phyloP scores from a whole-genome alignment of 495 filamentous ascomycete species.

The Aspergillus hancockii region DNA sequence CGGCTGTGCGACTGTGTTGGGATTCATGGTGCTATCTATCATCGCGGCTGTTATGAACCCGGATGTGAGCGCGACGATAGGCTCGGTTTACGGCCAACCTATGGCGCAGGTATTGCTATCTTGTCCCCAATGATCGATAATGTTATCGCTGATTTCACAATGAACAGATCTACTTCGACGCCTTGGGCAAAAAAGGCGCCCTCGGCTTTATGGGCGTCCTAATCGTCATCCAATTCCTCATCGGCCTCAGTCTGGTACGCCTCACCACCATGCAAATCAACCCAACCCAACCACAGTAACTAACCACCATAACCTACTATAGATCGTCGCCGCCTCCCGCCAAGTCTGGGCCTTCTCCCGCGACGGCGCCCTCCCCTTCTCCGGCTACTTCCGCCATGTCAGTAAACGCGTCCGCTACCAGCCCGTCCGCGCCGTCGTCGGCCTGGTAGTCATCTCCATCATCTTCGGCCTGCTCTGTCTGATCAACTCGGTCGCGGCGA shows the following conservation, averaged over 20 bases:
- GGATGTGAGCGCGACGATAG: conserved; percentile 35
- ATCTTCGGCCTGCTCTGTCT: conserved; percentile 57
- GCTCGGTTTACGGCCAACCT: conserved; percentile 42
- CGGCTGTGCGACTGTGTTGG: conserved; percentile 47
- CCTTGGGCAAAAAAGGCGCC: conserved; percentile 45
- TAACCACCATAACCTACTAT: background rate
- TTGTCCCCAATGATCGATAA: background rate
- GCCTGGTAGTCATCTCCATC: conserved; percentile 50
- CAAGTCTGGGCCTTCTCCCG: conserved; percentile 60
- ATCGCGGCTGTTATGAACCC: conserved; percentile 43
- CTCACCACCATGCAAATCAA: conserved; percentile 34
- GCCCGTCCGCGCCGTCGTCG: conserved; percentile 56
- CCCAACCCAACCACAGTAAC: background rate
- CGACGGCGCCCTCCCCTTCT: conserved; percentile 60
- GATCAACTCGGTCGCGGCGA: conserved; percentile 55
- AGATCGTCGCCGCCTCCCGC: conserved; percentile 52
- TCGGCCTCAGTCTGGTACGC: conserved; percentile 44
- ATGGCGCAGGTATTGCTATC: conserved; percentile 42
- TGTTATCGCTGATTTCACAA: background rate
- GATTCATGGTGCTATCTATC: conserved; percentile 54
- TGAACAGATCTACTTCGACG: conserved; percentile 44
- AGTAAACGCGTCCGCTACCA: conserved; percentile 53
- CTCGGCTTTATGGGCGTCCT: conserved; percentile 48
- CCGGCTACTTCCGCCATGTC: conserved; percentile 55
- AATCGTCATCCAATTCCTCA: conserved; percentile 47